Evolutionary conservation across 495 filamentous ascomycete genomes (phyloP).

Genomic region (Articulospora tetracladia): DNA sequence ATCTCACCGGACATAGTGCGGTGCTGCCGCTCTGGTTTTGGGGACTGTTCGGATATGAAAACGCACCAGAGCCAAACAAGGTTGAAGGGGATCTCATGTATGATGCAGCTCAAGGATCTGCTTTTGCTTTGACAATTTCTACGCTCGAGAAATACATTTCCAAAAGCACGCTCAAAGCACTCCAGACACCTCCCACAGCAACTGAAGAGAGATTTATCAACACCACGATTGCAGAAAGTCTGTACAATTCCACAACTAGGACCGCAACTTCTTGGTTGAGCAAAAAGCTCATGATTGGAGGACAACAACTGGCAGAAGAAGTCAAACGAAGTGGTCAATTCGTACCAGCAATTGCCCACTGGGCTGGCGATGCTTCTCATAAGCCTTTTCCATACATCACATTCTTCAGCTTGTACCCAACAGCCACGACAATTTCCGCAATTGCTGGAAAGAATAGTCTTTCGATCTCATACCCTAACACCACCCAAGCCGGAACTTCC

Average conservation of each 20-base stretch:
- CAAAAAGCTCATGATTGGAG: constrained; percentile 29
- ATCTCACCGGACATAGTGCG: constrained; percentile 27
- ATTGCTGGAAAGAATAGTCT: constrained; percentile 23
- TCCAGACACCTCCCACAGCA: constrained; percentile 4
- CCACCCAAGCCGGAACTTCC: constrained; percentile 28
- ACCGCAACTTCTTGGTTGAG: constrained; percentile 29
- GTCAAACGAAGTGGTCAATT: constrained; percentile 26
- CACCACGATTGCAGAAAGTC: constrained; percentile 24
- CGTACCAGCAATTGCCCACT: constrained; percentile 30
- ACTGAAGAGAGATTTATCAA: constrained; percentile 25
- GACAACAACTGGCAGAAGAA: constrained; percentile 24
- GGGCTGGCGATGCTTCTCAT: constrained; percentile 28
- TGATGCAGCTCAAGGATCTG: constrained; percentile 26
- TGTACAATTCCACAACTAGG: constrained; percentile 20
- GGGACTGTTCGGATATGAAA: constrained; percentile 28
- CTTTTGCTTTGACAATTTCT: constrained; percentile 25
- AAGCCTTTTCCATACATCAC: constrained; percentile 27
- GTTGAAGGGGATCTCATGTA: constrained; percentile 27
- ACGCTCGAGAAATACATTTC: constrained; percentile 24
- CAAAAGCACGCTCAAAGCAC: background rate
- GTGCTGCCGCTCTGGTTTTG: constrained; percentile 29
- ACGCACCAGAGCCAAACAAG: constrained; percentile 27
- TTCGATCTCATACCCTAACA: constrained; percentile 28
- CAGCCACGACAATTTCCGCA: constrained; percentile 25
- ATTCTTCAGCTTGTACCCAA: constrained; percentile 28